These are phyloP conservation scores for Annulohypoxylon bovei DNA, from an alignment of 495 filamentous ascomycete species.

Conservation along the genomic window DNA sequence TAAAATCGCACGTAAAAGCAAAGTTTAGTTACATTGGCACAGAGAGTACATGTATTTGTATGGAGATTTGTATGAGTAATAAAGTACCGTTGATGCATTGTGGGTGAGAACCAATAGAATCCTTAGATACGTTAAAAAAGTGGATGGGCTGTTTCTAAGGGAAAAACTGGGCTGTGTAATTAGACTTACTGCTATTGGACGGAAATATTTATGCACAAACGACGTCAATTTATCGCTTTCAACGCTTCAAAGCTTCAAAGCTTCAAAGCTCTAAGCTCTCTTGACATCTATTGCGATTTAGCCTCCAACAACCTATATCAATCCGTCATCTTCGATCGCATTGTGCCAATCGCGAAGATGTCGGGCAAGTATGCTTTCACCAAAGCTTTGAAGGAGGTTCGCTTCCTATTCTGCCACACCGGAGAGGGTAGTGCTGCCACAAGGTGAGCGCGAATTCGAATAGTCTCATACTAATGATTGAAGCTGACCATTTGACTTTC, in stretches of 20 bases:
- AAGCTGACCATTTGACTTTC: conserved; percentile 1
- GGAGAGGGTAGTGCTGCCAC: conserved; percentile 86
- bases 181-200: no score
- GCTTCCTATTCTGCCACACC: conserved; percentile 96
- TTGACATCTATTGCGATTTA: conserved; percentile 3
- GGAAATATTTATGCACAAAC: conserved; percentile 20
- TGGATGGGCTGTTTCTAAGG: no score
- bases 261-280: background rate
- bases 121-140: no score
- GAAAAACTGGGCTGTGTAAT: no score
- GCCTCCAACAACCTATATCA: background rate
- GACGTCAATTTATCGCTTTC: conserved; percentile 27
- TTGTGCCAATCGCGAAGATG: conserved; percentile 65
- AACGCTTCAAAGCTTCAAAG: background rate
- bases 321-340: conserved; percentile 19
- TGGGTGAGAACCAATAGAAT: no score
- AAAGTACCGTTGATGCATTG: no score
- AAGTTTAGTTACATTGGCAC: no score
- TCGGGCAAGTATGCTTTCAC: conserved; percentile 92
- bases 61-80: no score
- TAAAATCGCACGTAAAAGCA: no score
- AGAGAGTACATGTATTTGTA: no score
- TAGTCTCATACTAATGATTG: background rate
- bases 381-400: conserved; percentile 89
- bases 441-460: conserved; percentile 65